A percentile compares a stretch with the other conserved stretches of the same genome.
These are phyloP conservation scores for Vanilla planifolia DNA, from an alignment of 106 monocot species.

Conservation along the genomic window DNA sequence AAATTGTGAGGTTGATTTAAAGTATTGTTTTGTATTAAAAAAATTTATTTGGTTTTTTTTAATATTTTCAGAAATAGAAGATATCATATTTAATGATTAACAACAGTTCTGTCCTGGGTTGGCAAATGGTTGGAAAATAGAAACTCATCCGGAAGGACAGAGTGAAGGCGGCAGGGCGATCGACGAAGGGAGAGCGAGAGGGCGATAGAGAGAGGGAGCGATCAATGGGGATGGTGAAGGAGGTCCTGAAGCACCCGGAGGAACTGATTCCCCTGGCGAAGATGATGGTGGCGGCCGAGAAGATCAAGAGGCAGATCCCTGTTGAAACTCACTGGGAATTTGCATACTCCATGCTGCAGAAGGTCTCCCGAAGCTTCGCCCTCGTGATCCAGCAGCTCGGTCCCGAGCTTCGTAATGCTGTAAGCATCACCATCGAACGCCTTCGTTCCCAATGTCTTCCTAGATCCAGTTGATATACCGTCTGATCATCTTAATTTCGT, in stretches of 20 bases:
- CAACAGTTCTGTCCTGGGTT: too few relatives aligned
- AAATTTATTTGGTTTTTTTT: too few relatives aligned
- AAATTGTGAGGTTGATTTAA: too few relatives aligned
- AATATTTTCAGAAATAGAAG: too few relatives aligned
- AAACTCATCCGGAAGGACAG: too few relatives aligned
- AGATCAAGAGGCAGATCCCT: conserved; percentile 70
- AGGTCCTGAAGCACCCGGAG: conserved; percentile 50
- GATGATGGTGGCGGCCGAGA: conserved; percentile 58
- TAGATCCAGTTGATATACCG: too few relatives aligned
- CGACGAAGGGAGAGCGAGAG: neutral
- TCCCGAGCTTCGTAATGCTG: conserved; percentile 80
- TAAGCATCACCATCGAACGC: conserved; percentile 9
- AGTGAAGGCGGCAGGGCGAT: neutral
- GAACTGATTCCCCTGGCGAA: conserved; percentile 63
- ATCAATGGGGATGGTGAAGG: conserved; percentile 33
- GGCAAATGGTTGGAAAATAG: too few relatives aligned
- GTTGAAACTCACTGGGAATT: conserved; percentile 79
- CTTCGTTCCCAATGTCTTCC: neutral
- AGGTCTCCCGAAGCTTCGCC: conserved; percentile 90
- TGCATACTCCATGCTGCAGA: conserved; percentile 77
- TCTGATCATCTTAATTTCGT: neutral
- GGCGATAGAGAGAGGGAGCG: neutral
- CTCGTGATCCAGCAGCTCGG: conserved; percentile 89
- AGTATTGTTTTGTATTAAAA: too few relatives aligned
- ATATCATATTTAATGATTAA: too few relatives aligned